These are phyloP conservation scores for Narthecium ossifragum DNA, from an alignment of 106 monocot genomes.

Conservation along the genomic window DNA sequence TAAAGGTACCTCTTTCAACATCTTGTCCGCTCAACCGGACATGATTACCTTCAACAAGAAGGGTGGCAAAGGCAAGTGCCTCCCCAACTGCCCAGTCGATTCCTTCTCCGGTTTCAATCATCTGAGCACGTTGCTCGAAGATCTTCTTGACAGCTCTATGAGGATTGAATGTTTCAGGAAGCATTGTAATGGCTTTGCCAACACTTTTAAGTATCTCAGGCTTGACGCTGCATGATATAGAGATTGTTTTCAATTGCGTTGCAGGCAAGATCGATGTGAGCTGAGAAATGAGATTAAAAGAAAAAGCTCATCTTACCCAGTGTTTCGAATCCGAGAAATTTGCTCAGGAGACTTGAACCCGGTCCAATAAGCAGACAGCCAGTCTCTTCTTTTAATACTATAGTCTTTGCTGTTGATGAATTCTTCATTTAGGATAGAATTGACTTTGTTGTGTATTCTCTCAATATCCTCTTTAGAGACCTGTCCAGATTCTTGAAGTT, in stretches of 20 bases:
- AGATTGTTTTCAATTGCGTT: not conserved
- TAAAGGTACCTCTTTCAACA: slow-evolving; percentile 90
- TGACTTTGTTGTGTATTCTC: slow-evolving; percentile 59
- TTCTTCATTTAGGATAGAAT: slow-evolving; percentile 63
- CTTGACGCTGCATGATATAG: slow-evolving; percentile 44
- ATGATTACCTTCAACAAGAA: slow-evolving; percentile 72
- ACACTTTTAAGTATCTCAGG: slow-evolving; percentile 74
- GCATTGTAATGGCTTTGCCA: slow-evolving; percentile 64
- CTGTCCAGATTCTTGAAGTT: slow-evolving; percentile 41
- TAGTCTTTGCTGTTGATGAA: slow-evolving; percentile 67
- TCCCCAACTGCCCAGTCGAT: slow-evolving; percentile 80
- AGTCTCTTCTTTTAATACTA: slow-evolving; percentile 54
- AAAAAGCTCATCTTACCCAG: slow-evolving; percentile 38
- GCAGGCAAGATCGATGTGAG: not conserved
- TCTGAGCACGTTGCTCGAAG: slow-evolving; percentile 57
- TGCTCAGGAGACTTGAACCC: slow-evolving; percentile 87
- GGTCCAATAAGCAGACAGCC: slow-evolving; percentile 82
- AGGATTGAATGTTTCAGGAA: slow-evolving; percentile 74
- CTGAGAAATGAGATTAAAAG: not conserved
- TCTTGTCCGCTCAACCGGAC: slow-evolving; percentile 81
- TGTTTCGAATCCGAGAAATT: slow-evolving; percentile 70
- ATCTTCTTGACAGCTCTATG: slow-evolving; percentile 70
- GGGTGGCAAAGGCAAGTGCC: slow-evolving; percentile 81
- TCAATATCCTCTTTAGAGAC: slow-evolving; percentile 62
- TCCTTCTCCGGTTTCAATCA: slow-evolving; percentile 77